A percentile compares a stretch with the other conserved stretches of the same genome.
Evolutionary conservation across 1,139 yeast species (phyloP).

Genomic region (Pichia sp.): DNA sequence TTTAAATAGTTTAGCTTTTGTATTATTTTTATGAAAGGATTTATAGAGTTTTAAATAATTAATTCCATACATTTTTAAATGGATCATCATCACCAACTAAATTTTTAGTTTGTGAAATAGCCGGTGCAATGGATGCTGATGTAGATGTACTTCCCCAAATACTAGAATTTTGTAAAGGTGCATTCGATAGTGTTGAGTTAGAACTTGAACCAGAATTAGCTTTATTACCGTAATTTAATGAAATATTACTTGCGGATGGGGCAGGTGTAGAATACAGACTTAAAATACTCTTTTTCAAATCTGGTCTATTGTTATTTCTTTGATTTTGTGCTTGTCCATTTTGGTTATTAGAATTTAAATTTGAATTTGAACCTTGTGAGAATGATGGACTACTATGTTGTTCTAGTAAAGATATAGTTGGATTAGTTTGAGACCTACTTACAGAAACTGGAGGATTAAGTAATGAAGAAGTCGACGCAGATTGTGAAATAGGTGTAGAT

Average conservation of each 20-base stretch:
- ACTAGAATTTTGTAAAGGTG: not conserved
- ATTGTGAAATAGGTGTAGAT: constrained; percentile 2
- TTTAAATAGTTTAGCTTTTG: too few species aligned
- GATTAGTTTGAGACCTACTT: constrained; percentile 9
- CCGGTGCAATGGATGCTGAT: constrained; percentile 2
- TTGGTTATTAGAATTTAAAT: not conserved
- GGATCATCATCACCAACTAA: constrained; percentile 57
- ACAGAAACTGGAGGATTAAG: not conserved
- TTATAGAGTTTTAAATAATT: not conserved
- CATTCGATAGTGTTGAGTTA: constrained; percentile 5
- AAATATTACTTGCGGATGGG: constrained; percentile 16
- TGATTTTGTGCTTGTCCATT: constrained; percentile 13
- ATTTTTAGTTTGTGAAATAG: constrained; percentile 6
- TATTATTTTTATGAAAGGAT: too few species aligned
- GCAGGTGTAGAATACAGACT: constrained; percentile 77
- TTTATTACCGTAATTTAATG: constrained; percentile 11
- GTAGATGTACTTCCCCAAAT: constrained; percentile 2
- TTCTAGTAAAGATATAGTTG: constrained; percentile 8
- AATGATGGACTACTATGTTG: constrained; percentile 12
- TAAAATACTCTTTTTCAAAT: constrained; percentile 82
- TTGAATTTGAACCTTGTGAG: constrained; percentile 6
- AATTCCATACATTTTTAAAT: constrained; percentile 61
- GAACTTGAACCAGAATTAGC: constrained; percentile 8
- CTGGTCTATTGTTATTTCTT: constrained; percentile 45
- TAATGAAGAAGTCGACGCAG: constrained; percentile 1